phyloP scores from a whole-genome alignment of 768 basidiomycete genomes.

The Russula sp. region DNA sequence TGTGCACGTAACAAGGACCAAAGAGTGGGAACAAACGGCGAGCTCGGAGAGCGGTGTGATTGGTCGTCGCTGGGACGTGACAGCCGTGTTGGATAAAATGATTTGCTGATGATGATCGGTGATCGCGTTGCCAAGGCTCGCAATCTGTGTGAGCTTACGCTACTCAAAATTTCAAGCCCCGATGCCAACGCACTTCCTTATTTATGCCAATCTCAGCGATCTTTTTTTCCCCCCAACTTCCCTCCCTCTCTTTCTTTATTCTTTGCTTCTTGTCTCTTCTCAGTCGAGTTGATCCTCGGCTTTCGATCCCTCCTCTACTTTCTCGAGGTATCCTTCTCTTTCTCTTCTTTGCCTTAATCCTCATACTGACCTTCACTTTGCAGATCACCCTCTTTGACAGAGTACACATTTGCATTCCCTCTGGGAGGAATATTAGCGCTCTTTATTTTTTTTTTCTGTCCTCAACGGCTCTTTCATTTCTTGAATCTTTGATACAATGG shows the following conservation, averaged over 20 bases:
- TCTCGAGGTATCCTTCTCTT: slow-evolving; percentile 24
- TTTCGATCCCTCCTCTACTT: slow-evolving; percentile 43
- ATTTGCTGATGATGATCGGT: background rate
- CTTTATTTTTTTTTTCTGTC: slow-evolving; percentile 33
- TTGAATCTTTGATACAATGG: slow-evolving; percentile 43
- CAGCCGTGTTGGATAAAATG: background rate
- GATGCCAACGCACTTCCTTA: slow-evolving; percentile 14
- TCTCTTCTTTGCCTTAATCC: background rate
- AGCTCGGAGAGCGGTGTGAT: background rate
- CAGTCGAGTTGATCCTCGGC: slow-evolving; percentile 67
- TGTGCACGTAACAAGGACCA: background rate
- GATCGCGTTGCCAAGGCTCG: slow-evolving; percentile 15
- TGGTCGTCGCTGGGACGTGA: background rate
- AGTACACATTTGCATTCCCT: slow-evolving; percentile 46
- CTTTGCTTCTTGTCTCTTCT: slow-evolving; percentile 32
- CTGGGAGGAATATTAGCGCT: slow-evolving; percentile 48
- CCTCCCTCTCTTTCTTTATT: slow-evolving; percentile 26
- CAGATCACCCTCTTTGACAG: slow-evolving; percentile 72
- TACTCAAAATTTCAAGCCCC: slow-evolving; percentile 5
- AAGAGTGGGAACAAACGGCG: background rate
- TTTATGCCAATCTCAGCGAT: slow-evolving; percentile 23
- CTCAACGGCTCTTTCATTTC: slow-evolving; percentile 37
- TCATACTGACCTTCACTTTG: background rate
- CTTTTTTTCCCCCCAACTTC: slow-evolving; percentile 11
- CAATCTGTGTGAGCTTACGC: background rate